Evolutionary conservation across 148 eudicot genomes (phyloP), one percentile per base, ranked within the genome.

Genomic region (Drosera capensis): DNA sequence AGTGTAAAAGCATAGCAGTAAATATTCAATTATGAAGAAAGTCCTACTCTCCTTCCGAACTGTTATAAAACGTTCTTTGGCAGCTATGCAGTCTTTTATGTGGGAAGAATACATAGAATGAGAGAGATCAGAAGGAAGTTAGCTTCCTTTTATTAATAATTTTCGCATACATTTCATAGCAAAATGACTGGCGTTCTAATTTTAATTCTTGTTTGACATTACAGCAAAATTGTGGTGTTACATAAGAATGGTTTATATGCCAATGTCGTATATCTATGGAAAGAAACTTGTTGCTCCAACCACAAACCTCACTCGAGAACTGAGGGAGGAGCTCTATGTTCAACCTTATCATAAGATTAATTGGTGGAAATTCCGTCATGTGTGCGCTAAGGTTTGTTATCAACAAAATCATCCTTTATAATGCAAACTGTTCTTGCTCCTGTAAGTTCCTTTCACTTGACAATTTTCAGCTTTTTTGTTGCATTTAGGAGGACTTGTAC

Each of bases 231-330:
- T 72, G 56, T 68, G 58, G 67, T 63, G 59, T 26, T 58, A 63
- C 15, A 44, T 36, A 5, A 36, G 71, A 26, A 45, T 40, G 59
- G 48, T 52, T 11, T 67, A 63, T 40, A 28, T 67, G 69, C 72
- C 74, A 38, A 60, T 64, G 73, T 65, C 68, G 3, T 68, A 72
- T 57, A 25, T 72, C 7, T 65, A 68, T 14, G 77, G 72, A 23
- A 67, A 63, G 35, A 71, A 69, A n/a, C 67, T 63, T n/a, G 53
- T 62, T 0, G 69, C 58, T 20, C 63, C 68, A n/a, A 64, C 64
- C 18, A 72, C 73, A 24, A 22, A 39, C 8, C 67, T 72, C 21
- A 49, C 64, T 24, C 7, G 25, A 4, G 31, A 60, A n/a, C 46
- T 74, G 14, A 58, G 76, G 39, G 50, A 67, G 14, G 80, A 72